A percentile compares a stretch with the other conserved stretches of the same genome.
Evolutionary conservation across 2,329 filamentous ascomycete genomes (phyloP).

Genomic region (Bipolaris bicolor): DNA sequence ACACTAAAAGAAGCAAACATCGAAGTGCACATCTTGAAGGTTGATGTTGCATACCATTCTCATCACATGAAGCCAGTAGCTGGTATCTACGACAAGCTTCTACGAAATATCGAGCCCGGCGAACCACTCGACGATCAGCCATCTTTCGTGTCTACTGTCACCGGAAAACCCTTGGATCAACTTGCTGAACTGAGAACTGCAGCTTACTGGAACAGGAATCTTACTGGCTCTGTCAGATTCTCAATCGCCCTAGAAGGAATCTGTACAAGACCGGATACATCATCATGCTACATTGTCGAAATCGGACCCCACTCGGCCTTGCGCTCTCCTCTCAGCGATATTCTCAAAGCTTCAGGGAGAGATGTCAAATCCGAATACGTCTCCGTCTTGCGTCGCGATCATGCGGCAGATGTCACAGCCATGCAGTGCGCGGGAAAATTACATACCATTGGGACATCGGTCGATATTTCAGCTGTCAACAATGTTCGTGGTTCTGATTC

Average conservation of each 20-base stretch:
- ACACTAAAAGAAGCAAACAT: conserved; percentile 45
- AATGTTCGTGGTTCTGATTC: neutral
- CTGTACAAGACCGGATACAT: conserved; percentile 1
- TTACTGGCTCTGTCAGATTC: conserved; percentile 22
- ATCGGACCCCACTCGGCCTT: conserved; percentile 28
- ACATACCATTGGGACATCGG: neutral
- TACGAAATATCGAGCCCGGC: conserved; percentile 7
- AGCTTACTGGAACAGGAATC: conserved; percentile 26
- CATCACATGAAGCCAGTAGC: conserved; percentile 47
- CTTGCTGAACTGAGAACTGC: conserved; percentile 6
- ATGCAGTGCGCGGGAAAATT: conserved; percentile 19
- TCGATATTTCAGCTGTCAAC: conserved; percentile 15
- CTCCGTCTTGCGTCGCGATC: conserved; percentile 17
- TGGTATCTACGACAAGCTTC: conserved; percentile 19
- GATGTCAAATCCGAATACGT: conserved; percentile 13
- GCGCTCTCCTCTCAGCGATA: conserved; percentile 17
- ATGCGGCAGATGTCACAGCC: conserved; percentile 12
- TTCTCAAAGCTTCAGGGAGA: conserved; percentile 6
- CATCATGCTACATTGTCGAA: conserved; percentile 20
- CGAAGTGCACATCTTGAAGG: conserved; percentile 48
- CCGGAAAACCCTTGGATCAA: conserved; percentile 8
- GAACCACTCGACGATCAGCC: neutral
- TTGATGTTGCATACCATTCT: conserved; percentile 56
- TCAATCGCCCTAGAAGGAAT: conserved; percentile 27
- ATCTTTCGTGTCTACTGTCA: conserved; percentile 16